phyloP scores from a whole-genome alignment of 768 basidiomycete species.

The Leccinum disarticulatum region DNA sequence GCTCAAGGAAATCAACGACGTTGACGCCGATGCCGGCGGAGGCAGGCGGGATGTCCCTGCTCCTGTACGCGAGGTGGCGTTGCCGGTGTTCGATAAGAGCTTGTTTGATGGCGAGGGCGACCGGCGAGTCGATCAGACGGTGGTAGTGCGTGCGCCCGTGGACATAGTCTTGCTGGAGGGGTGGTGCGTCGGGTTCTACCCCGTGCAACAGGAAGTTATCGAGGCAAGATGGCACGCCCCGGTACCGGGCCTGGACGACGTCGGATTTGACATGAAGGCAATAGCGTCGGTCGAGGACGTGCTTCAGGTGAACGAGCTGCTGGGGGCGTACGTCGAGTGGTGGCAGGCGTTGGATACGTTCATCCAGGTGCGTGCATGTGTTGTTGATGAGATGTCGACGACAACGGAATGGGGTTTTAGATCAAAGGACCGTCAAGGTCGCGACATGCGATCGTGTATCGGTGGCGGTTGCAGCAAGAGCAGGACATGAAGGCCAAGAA shows the following conservation, averaged over 20 bases:
- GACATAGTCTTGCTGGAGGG: constrained; percentile 94
- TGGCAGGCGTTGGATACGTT: constrained; percentile 75
- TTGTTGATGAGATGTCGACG: constrained; percentile 6
- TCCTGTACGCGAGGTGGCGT: constrained; percentile 32
- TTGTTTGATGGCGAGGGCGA: constrained; percentile 81
- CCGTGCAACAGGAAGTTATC: constrained; percentile 52
- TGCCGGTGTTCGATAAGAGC: constrained; percentile 91
- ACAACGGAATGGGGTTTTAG: constrained; percentile 21
- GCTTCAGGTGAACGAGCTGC: constrained; percentile 57
- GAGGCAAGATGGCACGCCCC: constrained; percentile 49
- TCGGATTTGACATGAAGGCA: constrained; percentile 32
- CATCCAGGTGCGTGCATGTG: constrained; percentile 57
- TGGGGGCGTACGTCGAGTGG: constrained; percentile 60
- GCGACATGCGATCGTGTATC: constrained; percentile 63
- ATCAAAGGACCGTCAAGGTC: constrained; percentile 37
- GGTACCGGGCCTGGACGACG: constrained; percentile 15
- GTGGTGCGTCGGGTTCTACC: constrained; percentile 90
- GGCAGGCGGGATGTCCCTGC: neutral
- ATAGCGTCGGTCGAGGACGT: constrained; percentile 53
- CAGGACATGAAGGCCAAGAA: constrained; percentile 83
- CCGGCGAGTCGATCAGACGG: constrained; percentile 45
- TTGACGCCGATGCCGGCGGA: neutral
- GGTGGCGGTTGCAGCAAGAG: constrained; percentile 90
- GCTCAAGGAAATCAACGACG: constrained; percentile 45
- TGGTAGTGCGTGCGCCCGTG: constrained; percentile 47